A percentile compares a stretch with the other conserved stretches of the same genome.
These are phyloP conservation scores for Gossypium ekmanianum DNA, from an alignment of 345 rosid genomes.

Conservation along the genomic window DNA sequence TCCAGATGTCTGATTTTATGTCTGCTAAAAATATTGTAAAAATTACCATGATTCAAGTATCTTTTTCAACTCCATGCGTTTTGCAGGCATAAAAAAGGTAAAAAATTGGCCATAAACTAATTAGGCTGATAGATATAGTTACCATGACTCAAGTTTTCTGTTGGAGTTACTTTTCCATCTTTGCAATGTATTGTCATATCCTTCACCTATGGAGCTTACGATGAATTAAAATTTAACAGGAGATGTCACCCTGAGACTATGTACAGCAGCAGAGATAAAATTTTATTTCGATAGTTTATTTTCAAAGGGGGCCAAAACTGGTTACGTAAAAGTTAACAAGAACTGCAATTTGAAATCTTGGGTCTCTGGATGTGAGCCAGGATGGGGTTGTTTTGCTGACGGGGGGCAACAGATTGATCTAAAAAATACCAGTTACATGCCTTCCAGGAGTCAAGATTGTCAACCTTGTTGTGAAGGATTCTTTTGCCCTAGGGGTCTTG, in stretches of 20 bases:
- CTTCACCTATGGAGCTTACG: conserved; percentile 8
- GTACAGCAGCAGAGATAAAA: conserved; percentile 76
- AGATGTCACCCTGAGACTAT: conserved; percentile 57
- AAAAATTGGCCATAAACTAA: neutral
- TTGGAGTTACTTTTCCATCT: neutral
- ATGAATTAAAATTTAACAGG: conserved; percentile 40
- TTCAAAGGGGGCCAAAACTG: conserved; percentile 26
- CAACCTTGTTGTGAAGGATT: conserved; percentile 96
- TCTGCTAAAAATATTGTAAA: neutral
- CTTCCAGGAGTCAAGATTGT: conserved; percentile 58
- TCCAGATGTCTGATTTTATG: neutral
- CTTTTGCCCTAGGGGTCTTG: conserved; percentile 87
- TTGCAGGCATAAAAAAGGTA: neutral
- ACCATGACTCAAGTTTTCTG: neutral
- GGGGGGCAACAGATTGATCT: conserved; percentile 36
- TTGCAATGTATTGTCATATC: neutral
- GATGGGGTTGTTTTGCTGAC: conserved; percentile 74
- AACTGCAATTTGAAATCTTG: conserved; percentile 78
- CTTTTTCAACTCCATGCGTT: neutral
- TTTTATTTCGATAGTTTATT: conserved; percentile 57
- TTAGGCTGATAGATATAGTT: neutral
- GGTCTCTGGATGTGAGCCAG: conserved; percentile 87
- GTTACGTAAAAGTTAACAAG: conserved; percentile 52
- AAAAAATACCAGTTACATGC: conserved; percentile 40
- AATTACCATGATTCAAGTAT: neutral